These are phyloP conservation scores for Diversispora epigaea DNA, from an alignment of 192 early-diverging fungal genomes.

Conservation along the genomic window DNA sequence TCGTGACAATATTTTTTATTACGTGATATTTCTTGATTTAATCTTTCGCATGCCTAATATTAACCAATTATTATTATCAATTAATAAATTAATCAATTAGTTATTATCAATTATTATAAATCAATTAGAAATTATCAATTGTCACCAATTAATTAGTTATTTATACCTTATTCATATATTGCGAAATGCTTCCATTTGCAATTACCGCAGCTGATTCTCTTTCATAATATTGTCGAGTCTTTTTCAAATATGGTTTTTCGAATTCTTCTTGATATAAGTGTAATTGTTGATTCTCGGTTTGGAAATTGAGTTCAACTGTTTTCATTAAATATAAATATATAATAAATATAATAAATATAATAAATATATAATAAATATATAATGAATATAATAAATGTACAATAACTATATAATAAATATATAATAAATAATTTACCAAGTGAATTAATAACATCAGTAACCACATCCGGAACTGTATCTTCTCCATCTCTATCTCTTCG, in stretches of 20 bases:
- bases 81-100: not conserved
- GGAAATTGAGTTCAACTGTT: conserved; percentile 60
- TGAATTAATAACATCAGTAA: conserved; percentile 56
- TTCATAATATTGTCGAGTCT: conserved; percentile 69
- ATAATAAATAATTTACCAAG: conserved; percentile 48
- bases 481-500: conserved; percentile 67
- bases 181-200: conserved; percentile 56
- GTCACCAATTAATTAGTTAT: not conserved
- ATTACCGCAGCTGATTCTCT: conserved; percentile 62
- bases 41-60: conserved; percentile 50
- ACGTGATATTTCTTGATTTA: conserved; percentile 63
- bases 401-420: conserved; percentile 3
- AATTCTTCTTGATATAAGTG: conserved; percentile 78
- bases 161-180: conserved; percentile 68
- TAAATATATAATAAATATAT: conserved; percentile 7
- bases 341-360: not conserved
- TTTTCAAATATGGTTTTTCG: conserved; percentile 67
- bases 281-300: conserved; percentile 58
- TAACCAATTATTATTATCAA: too few relatives aligned
- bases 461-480: conserved; percentile 51
- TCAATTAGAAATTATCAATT: not conserved
- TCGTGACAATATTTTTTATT: conserved; percentile 62
- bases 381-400: conserved; percentile 26
- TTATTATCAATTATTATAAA: not conserved
- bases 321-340: not conserved